A percentile compares a stretch with the other conserved stretches of the same genome.
Evolutionary conservation across 2,329 filamentous ascomycete species (phyloP).

Genomic region (Biscogniauxia sp.): DNA sequence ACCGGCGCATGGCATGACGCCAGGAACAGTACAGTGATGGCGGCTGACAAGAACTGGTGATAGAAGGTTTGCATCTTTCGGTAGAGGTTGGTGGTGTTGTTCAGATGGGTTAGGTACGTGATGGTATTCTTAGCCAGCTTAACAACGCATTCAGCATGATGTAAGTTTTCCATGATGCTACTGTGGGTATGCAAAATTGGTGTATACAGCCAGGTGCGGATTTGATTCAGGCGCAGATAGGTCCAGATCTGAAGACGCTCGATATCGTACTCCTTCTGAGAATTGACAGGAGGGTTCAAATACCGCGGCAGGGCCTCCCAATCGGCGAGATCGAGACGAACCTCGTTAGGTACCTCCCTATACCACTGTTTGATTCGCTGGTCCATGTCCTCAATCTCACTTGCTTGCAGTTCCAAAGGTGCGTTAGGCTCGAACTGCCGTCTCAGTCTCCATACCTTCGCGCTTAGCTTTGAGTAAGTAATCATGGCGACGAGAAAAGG

Average conservation of each 20-base stretch:
- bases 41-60: constrained; percentile 75
- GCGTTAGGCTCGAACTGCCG: constrained; percentile 62
- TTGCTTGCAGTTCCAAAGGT: constrained; percentile 63
- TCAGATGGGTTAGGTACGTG: constrained; percentile 66
- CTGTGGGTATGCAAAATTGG: constrained; percentile 82
- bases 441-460: constrained; percentile 82
- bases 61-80: constrained; percentile 72
- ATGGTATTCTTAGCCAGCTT: constrained; percentile 77
- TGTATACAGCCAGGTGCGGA: constrained; percentile 84
- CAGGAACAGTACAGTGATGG: constrained; percentile 72
- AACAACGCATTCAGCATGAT: constrained; percentile 71
- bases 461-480: constrained; percentile 75
- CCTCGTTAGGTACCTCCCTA: constrained; percentile 63
- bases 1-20: constrained; percentile 73
- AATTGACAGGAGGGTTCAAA: constrained; percentile 34
- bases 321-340: constrained; percentile 52
- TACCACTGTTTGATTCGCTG: constrained; percentile 87
- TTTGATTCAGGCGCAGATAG: constrained; percentile 84
- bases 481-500: constrained; percentile 85
- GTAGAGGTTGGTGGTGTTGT: constrained; percentile 71
- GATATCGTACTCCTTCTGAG: constrained; percentile 57
- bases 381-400: constrained; percentile 78
- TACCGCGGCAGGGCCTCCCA: constrained; percentile 44
- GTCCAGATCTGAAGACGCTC: constrained; percentile 78
- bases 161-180: constrained; percentile 74